Base-by-base conservation (phyloP, 2,329 filamentous ascomycete genomes). In the Colletotrichum nymphaeae region DNA sequence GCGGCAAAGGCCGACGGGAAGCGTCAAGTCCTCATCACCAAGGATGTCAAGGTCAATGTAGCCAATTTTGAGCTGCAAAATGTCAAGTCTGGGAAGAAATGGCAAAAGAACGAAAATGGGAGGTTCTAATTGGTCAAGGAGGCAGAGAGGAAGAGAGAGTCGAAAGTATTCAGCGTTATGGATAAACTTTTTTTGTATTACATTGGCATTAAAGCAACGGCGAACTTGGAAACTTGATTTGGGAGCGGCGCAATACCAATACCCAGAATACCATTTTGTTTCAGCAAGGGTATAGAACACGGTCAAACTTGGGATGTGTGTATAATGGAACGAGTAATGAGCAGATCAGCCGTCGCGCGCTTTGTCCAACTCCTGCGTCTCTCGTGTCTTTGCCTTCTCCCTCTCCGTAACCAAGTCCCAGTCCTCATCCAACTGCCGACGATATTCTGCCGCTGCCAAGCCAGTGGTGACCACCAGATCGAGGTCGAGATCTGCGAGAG, bases 401-500 rank as follows among this genome's bases (percentile, higher is more conserved):
- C 46, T 30, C 12, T 35, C 55, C n/a, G 52, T 28, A 4, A 37
- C 46, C 28, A 65, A 32, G 28, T 72, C 49, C 72, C 72, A 75
- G 63, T 65, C 37, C 12, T 67, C 55, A 28, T 72, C 16, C 58
- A 73, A 66, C 46, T 73, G 67, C 58, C 72, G 67, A 63, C 67
- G 74, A 30, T 75, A 52, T 49, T 75, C 74, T 42, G 72, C 74
- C 16, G 67, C 72, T 9, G 72, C 74, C 53, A 75, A 56, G 59
- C 74, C 74, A 7, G 74, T 75, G 22, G 64, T 53, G 46, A 75
- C 63, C 30, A 75, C 46, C 57, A 75, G 49, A 19, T 75, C 74
- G 5, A 75, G 35, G 26, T 74, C 63, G 14, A 74, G 67, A 28
- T 75, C 74, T 12, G 65, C 72, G 12, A 75, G 59, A 9, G 58